Percentiles rank a stretch among this genome's conserved stretches.
Conservation (phyloP, 495 filamentous ascomycete species). For the Sordaria brevicollis region DNA sequence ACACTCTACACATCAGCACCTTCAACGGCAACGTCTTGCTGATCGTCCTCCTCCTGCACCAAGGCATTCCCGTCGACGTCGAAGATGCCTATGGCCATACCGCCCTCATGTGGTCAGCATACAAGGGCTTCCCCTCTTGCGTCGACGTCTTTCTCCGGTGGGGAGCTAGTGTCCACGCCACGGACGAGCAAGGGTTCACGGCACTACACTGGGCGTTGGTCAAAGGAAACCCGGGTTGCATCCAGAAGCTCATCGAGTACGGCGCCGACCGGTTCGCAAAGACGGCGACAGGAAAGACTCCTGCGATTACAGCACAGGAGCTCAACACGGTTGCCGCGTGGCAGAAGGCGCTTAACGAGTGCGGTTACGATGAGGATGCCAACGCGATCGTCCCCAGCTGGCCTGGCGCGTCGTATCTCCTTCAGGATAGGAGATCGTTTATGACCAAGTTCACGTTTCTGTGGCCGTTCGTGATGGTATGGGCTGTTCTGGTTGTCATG, state of each 20-base stretch:
- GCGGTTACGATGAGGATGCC: slow-evolving; percentile 71
- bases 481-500: slow-evolving; percentile 57
- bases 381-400: slow-evolving; percentile 52
- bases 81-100: slow-evolving; percentile 84
- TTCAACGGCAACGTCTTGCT: slow-evolving; percentile 95
- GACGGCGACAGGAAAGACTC: slow-evolving; percentile 80
- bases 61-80: slow-evolving; percentile 87
- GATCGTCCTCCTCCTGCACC: slow-evolving; percentile 74
- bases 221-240: slow-evolving; percentile 73
- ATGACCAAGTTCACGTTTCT: slow-evolving; percentile 85
- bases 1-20: slow-evolving; percentile 90
- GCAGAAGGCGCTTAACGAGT: slow-evolving; percentile 75
- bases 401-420: slow-evolving; percentile 41
- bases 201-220: slow-evolving; percentile 96
- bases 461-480: slow-evolving; percentile 71
- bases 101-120: slow-evolving; percentile 94
- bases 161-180: slow-evolving; percentile 87
- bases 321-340: slow-evolving; percentile 78
- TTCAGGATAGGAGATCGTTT: slow-evolving; percentile 64
- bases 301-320: slow-evolving; percentile 71
- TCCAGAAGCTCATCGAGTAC: slow-evolving; percentile 88
- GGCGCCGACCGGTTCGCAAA: slow-evolving; percentile 84
- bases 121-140: slow-evolving; percentile 84
- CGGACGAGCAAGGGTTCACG: slow-evolving; percentile 84
- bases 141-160: slow-evolving; percentile 91